Evolutionary conservation across 768 basidiomycete genomes (phyloP), one percentile per base, ranked within the genome.

Genomic region (Mycena leptocephala): DNA sequence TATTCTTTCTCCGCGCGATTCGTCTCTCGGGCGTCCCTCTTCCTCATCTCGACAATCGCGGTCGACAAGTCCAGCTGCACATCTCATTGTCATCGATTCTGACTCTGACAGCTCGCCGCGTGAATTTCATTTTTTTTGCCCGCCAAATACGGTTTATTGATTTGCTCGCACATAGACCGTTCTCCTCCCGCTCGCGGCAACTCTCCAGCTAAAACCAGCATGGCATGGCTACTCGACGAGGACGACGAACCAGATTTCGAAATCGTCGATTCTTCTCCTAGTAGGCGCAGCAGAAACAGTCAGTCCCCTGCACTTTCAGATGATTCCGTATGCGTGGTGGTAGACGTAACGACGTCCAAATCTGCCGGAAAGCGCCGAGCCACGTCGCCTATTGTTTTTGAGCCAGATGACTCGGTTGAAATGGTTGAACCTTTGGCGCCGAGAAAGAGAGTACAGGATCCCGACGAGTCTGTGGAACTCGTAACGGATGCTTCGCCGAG

Each of bases 181-280:
- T 72, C 74, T 62, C 33, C 80, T 6, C 81, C 83, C 18, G 80
- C 85, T 53, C 85, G 85, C 53, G 82, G 83, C 69, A 72, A 66
- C 48, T 69, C 79, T 37, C 74, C 79, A 18, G 74, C 68, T 22
- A 81, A 86, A 43, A 82, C 87, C 61, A 88, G 88, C 78, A 92
- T 94, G 84, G 89, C 90, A 2, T 94, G 93, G 93, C 84, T 95
- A 26, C 82, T 94, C 13, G 92, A 90, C 46, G 87, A 92, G 30
- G 93, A 94, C 65, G 93, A 88, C n/a, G 87, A 93, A 56, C 87
- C 86, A 13, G 85, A 87, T 55, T 85, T 93, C 76, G 86, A 88
- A 72, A 89, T 93, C 46, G 62, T 90, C n/a, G 84, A 86, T 63
- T 92, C 92, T 26, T 88, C 92, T 4, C 91, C 91, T 11, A 51